Percentiles rank a stretch among this genome's conserved stretches.
These are phyloP conservation scores for Backusella tarrabulga DNA, from an alignment of 192 early-diverging fungal species.

Conservation along the genomic window DNA sequence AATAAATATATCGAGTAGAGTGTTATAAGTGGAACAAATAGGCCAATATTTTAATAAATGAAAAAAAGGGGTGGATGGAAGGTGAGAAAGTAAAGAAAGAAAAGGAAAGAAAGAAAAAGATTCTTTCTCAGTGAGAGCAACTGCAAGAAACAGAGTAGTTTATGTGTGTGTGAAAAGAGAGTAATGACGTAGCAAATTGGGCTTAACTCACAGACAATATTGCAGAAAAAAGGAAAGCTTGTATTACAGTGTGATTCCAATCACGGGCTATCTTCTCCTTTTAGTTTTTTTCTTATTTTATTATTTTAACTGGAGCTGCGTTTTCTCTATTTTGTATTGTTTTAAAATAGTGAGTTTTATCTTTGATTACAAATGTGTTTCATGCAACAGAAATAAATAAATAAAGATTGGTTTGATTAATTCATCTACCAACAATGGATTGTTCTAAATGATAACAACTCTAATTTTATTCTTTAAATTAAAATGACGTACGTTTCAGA, in stretches of 20 bases:
- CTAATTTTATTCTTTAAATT: not conserved
- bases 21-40: not conserved
- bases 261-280: not conserved
- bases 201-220: slow-evolving; percentile 1
- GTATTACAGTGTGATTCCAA: slow-evolving; percentile 4
- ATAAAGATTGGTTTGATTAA: not conserved
- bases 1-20: not conserved
- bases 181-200: slow-evolving; percentile 3
- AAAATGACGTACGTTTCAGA: not conserved
- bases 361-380: not conserved
- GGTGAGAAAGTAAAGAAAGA: not conserved
- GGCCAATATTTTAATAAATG: not conserved
- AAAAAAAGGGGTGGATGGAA: not conserved
- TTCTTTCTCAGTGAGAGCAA: not conserved
- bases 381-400: not conserved
- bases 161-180: not conserved
- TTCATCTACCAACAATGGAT: not conserved
- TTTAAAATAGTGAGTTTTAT: not conserved
- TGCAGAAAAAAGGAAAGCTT: not conserved
- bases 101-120: not conserved
- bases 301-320: not conserved
- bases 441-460: not conserved
- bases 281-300: not conserved
- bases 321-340: not conserved
- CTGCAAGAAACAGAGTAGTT: not conserved